These are phyloP conservation scores for Neoarthrinium moseri DNA, from an alignment of 2,329 filamentous ascomycete genomes.

Conservation along the genomic window DNA sequence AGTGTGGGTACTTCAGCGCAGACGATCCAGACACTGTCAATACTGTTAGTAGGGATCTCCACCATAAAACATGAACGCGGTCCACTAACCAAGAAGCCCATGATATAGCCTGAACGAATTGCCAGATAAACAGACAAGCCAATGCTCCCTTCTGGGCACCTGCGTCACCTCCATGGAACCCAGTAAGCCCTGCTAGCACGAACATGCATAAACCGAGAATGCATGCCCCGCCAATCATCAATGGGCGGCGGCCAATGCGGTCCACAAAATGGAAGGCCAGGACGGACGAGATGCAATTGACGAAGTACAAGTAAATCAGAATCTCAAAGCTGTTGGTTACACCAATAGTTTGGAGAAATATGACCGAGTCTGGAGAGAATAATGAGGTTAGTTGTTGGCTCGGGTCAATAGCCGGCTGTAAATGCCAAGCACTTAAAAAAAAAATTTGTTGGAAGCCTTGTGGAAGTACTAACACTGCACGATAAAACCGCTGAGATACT, in stretches of 20 bases:
- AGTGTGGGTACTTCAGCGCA: conserved; percentile 25
- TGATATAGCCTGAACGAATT: conserved; percentile 13
- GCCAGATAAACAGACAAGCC: conserved; percentile 15
- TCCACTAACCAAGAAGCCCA: conserved; percentile 14
- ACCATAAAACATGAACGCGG: background rate
- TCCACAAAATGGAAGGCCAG: conserved; percentile 14
- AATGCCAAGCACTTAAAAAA: too few relatives aligned
- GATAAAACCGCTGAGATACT: conserved; percentile 18
- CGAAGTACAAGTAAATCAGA: conserved; percentile 14
- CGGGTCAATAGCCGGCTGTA: too few relatives aligned
- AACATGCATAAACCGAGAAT: conserved; percentile 12
- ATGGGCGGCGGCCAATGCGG: conserved; percentile 11
- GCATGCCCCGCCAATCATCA: conserved; percentile 12
- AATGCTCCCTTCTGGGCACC: conserved; percentile 12
- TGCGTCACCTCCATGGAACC: conserved; percentile 6
- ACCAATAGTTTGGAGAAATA: conserved; percentile 20
- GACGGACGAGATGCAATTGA: conserved; percentile 12
- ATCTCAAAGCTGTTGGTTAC: conserved; percentile 14
- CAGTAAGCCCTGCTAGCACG: conserved; percentile 10
- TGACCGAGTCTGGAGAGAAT: conserved; percentile 20
- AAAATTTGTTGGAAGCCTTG: too few relatives aligned
- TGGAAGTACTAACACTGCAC: too few relatives aligned
- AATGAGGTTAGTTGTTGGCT: too few relatives aligned
- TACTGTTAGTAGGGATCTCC: background rate
- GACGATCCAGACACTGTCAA: conserved; percentile 24